Percentiles rank a stretch among this genome's conserved stretches.
These are phyloP conservation scores for Laburnicola sp. DNA, from an alignment of 2,329 filamentous ascomycete genomes.

Conservation along the genomic window DNA sequence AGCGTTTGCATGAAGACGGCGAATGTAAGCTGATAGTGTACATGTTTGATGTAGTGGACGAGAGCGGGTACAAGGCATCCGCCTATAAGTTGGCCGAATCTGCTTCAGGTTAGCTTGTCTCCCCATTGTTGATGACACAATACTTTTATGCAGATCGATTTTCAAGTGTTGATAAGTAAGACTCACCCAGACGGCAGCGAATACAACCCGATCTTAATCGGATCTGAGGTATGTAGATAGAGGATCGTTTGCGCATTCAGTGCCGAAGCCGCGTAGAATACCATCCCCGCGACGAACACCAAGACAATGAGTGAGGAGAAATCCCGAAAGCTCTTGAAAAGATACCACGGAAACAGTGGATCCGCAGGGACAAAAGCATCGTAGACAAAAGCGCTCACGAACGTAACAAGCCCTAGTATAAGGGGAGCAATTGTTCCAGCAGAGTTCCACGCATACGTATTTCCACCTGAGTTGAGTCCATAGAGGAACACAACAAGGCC, in stretches of 20 bases:
- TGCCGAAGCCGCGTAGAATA: constrained; percentile 31
- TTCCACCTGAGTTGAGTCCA: constrained; percentile 51
- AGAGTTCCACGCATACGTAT: constrained; percentile 31
- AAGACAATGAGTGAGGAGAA: constrained; percentile 34
- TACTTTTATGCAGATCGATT: background rate
- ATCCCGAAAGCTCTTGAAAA: constrained; percentile 32
- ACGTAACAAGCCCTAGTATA: constrained; percentile 25
- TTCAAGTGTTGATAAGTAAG: background rate
- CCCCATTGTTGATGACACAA: too few species aligned
- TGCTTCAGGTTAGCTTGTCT: constrained; percentile 6
- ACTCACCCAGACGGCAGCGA: constrained; percentile 23
- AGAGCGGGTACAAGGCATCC: constrained; percentile 20
- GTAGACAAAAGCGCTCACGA: constrained; percentile 21
- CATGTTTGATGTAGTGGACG: constrained; percentile 24
- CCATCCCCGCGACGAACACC: constrained; percentile 34
- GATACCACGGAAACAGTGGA: constrained; percentile 33
- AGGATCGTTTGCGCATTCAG: constrained; percentile 26
- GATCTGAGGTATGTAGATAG: constrained; percentile 23
- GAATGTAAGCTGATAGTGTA: constrained; percentile 23
- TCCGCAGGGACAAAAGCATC: constrained; percentile 24
- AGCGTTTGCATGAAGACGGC: constrained; percentile 27
- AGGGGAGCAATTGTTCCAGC: constrained; percentile 32
- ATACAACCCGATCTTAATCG: constrained; percentile 25
- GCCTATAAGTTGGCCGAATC: constrained; percentile 20
- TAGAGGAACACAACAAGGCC: constrained; percentile 50